Base-by-base conservation (phyloP, 2,329 filamentous ascomycete genomes). In the Ophiognomonia clavigignenti-juglandacearum region DNA sequence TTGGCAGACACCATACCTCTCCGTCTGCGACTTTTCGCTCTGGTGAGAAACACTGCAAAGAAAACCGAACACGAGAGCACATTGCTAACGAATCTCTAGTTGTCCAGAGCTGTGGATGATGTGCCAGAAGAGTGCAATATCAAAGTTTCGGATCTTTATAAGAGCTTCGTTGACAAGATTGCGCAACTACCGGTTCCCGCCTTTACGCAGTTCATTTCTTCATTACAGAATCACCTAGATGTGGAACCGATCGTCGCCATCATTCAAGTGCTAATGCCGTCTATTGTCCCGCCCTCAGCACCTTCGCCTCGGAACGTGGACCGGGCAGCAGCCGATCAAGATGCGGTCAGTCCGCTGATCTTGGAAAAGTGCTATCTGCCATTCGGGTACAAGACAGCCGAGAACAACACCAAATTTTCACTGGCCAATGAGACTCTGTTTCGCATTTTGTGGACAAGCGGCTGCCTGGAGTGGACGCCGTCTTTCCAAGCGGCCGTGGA, bases 351-450 rank as follows among this genome's bases (percentile, higher is more conserved):
- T 5, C 58, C 64, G 19, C 56, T 55, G 6, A 74, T 80, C 53
- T 60, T 81, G 35, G 67, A 74, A 57, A 61, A 70, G 36, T 83
- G 82, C 57, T 91, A 82, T 61, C 72, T 89, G 2, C 79, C 79
- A 0, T 82, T 76, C 54, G 71, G 83, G 0, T 85, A 87, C 1
- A 82, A 78, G 49, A 80, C 75, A 0, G 63, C 76, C 1, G 74
- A 79, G 18, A 85, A 89, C 53, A 91, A 93, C 56, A 82, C 83
- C 23, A 86, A 86, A 61, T 72, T 91, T 31, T 83, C 83, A 2
- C 64, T 91, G 9, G 63, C 86, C 24, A 67, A 89, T 0, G 88
- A 92, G 64, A 73, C 72, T 2, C 64, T 88, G 41, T 58, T 88
- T 24, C 73, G 82, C 38, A 65, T 82, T 6, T 63, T 77, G 3